Conservation (phyloP, 352 stramenopile species). For the Phytophthora podocarpi region DNA sequence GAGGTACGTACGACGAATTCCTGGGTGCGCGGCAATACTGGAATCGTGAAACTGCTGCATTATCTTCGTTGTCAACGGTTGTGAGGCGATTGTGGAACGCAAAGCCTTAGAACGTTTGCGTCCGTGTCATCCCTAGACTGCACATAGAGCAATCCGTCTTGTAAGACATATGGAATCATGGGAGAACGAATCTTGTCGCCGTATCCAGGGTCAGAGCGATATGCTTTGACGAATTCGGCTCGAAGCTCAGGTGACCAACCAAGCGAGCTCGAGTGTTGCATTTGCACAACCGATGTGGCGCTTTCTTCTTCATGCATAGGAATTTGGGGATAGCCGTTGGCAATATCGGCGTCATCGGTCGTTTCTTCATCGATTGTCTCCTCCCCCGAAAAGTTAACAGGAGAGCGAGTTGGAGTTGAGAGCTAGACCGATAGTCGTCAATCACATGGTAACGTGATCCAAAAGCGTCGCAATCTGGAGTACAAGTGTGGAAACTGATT, state of each 20-base stretch:
- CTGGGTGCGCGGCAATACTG: constrained; percentile 9
- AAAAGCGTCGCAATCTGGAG: not conserved
- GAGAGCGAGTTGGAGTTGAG: not conserved
- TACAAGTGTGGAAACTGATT: not conserved
- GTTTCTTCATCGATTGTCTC: not conserved
- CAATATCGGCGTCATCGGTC: not conserved
- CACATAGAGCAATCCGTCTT: not conserved
- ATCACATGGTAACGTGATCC: not conserved
- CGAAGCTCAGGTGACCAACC: not conserved
- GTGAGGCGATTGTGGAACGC: not conserved
- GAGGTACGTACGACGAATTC: constrained; percentile 12
- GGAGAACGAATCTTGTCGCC: not conserved
- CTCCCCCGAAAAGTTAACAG: constrained; percentile 7
- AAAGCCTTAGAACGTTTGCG: not conserved
- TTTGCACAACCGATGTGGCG: constrained; percentile 4
- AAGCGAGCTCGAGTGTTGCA: constrained; percentile 8
- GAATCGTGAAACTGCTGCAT: constrained; percentile 24
- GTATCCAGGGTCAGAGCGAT: not conserved
- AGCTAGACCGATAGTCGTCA: not conserved
- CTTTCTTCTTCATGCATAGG: not conserved
- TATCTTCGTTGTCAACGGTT: not conserved
- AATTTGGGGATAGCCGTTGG: not conserved
- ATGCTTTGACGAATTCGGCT: constrained; percentile 4
- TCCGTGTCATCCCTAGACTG: not conserved
- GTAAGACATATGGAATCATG: not conserved